phyloP scores from a whole-genome alignment of 208 protist species.

The Wallacemonas sp. region DNA sequence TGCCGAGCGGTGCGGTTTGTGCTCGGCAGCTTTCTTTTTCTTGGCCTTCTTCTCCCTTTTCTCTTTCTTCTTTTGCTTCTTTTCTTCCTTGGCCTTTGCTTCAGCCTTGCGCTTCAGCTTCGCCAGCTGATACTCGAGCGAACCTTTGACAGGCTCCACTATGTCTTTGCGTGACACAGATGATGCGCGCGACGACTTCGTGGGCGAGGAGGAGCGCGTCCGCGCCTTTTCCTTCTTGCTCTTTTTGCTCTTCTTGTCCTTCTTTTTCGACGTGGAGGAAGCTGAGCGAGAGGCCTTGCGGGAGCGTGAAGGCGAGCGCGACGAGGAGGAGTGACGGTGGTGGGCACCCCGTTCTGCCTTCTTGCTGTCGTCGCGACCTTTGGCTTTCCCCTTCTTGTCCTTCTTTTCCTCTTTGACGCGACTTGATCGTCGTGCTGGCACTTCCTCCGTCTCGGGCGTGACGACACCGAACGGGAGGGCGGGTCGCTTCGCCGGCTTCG shows the following conservation, averaged over 20 bases:
- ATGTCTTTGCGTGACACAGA: too few species aligned
- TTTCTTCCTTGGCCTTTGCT: constrained; percentile 9
- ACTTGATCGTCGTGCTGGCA: not conserved
- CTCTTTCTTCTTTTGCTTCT: constrained; percentile 12
- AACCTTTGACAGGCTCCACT: not conserved
- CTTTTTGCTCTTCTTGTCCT: constrained; percentile 4
- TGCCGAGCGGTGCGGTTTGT: not conserved
- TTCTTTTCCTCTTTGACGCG: constrained; percentile 11
- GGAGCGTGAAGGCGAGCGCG: not conserved
- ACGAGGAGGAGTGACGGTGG: not conserved
- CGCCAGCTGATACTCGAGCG: constrained; percentile 14
- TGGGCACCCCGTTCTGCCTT: too few species aligned
- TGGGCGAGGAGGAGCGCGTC: not conserved
- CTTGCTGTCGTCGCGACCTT: not conserved
- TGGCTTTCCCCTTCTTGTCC: constrained; percentile 13
- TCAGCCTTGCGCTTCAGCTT: constrained; percentile 3
- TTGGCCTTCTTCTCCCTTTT: constrained; percentile 11
- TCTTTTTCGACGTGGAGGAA: not conserved
- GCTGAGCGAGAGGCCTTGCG: not conserved
- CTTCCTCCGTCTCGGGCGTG: not conserved
- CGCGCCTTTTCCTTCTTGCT: constrained; percentile 8
- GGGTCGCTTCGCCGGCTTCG: not conserved
- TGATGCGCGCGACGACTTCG: too few species aligned
- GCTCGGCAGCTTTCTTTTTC: not conserved
- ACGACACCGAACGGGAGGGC: not conserved